Percentiles rank a stretch among this genome's conserved stretches.
These are phyloP conservation scores for Stipa capillata DNA, from an alignment of 176 grass and related monocot species.

Conservation along the genomic window DNA sequence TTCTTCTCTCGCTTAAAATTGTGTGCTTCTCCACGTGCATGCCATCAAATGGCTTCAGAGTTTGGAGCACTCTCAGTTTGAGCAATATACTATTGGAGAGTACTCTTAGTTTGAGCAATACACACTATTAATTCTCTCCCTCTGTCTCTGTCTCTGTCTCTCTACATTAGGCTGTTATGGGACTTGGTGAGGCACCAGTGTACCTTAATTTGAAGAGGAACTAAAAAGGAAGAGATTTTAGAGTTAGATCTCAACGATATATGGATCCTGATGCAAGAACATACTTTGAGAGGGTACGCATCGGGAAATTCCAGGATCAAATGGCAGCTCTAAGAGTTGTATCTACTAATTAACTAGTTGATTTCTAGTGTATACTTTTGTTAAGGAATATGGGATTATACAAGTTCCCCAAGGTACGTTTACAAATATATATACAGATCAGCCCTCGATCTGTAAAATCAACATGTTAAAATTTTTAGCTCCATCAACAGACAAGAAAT, in stretches of 20 bases:
- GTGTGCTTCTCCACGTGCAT: conserved; percentile 23
- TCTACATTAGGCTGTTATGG: neutral
- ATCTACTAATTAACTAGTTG: neutral
- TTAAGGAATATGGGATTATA: neutral
- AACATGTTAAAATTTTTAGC: neutral
- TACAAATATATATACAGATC: too few species aligned
- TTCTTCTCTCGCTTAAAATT: conserved; percentile 8
- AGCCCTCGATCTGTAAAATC: too few species aligned
- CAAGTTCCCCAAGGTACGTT: too few species aligned
- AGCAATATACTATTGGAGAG: neutral
- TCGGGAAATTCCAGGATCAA: neutral
- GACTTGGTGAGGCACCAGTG: neutral
- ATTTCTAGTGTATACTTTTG: neutral
- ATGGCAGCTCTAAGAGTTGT: neutral
- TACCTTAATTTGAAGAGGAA: neutral
- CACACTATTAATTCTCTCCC: too few species aligned
- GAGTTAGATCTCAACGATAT: neutral
- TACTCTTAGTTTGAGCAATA: neutral
- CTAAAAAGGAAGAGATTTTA: neutral
- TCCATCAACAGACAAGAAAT: neutral
- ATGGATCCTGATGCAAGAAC: neutral
- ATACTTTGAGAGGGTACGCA: neutral
- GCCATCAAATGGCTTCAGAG: conserved; percentile 10
- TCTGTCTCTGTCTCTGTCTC: neutral
- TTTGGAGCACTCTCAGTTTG: conserved; percentile 41